Evolutionary conservation across 1,284 basidiomycete species (phyloP).

Genomic region (Austroboletus novae-zelandiae): DNA sequence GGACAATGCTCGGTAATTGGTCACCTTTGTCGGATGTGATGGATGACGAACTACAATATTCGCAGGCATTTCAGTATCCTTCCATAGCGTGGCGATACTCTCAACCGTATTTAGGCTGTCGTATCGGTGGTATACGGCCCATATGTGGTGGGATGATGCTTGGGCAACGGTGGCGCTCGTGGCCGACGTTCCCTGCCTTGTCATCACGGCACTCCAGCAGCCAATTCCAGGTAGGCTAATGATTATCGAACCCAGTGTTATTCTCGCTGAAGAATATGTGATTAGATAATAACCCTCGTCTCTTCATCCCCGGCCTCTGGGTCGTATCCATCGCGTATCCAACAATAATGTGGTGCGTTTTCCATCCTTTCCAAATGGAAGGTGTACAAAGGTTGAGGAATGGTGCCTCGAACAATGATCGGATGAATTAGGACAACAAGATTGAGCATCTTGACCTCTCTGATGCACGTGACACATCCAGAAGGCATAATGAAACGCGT

Average conservation of each 20-base stretch:
- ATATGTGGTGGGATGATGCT: conserved; percentile 22
- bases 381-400: neutral
- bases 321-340: conserved; percentile 21
- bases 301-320: conserved; percentile 14
- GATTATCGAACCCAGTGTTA: neutral
- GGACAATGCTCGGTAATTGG: conserved; percentile 2
- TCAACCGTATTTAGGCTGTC: conserved; percentile 16
- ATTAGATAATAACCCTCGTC: conserved; percentile 7
- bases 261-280: neutral
- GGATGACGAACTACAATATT: neutral
- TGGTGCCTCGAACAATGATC: no score
- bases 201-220: neutral
- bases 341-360: conserved; percentile 27
- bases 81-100: conserved; percentile 11
- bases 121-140: conserved; percentile 12
- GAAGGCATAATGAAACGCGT: conserved; percentile 11
- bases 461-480: conserved; percentile 24
- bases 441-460: conserved; percentile 26
- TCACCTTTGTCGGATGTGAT: neutral
- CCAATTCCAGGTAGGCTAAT: conserved; percentile 3
- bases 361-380: neutral
- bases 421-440: conserved; percentile 20
- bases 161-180: conserved; percentile 14
- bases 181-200: conserved; percentile 1
- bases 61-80: conserved; percentile 3